These are phyloP conservation scores for Fraxinus velutina DNA, from an alignment of 305 asterid genomes.

Conservation along the genomic window DNA sequence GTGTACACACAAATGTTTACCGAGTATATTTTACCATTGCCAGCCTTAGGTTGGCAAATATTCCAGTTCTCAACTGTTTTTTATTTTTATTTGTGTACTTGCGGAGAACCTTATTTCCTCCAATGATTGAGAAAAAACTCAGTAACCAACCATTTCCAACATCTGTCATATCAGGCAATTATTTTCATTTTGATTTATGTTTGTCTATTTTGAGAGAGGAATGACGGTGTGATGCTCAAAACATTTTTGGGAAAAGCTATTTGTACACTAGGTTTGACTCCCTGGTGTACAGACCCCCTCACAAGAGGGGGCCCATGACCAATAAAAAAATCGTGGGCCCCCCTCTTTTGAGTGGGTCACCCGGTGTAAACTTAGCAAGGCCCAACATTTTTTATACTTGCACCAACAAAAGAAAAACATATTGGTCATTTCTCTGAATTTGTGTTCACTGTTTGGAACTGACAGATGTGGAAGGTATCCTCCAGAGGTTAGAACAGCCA, in stretches of 20 bases:
- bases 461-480: constrained; percentile 90
- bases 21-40: neutral
- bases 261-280: no score
- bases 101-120: neutral
- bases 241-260: no score
- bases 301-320: no score
- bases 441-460: constrained; percentile 15
- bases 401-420: neutral
- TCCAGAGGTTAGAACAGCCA: constrained; percentile 94
- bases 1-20: neutral
- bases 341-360: no score
- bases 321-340: no score
- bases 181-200: neutral
- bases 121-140: neutral
- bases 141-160: neutral
- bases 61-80: neutral
- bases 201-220: neutral
- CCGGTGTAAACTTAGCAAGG: no score
- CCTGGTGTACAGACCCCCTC: no score
- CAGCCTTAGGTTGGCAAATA: neutral
- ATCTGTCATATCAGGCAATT: neutral
- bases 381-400: neutral
- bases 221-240: neutral
- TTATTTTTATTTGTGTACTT: neutral
- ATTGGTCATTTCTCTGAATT: constrained; percentile 2